Percentiles rank a stretch among this genome's conserved stretches.
Conservation (phyloP, 1,284 basidiomycete genomes). For the Ceratobasidium papillatum region DNA sequence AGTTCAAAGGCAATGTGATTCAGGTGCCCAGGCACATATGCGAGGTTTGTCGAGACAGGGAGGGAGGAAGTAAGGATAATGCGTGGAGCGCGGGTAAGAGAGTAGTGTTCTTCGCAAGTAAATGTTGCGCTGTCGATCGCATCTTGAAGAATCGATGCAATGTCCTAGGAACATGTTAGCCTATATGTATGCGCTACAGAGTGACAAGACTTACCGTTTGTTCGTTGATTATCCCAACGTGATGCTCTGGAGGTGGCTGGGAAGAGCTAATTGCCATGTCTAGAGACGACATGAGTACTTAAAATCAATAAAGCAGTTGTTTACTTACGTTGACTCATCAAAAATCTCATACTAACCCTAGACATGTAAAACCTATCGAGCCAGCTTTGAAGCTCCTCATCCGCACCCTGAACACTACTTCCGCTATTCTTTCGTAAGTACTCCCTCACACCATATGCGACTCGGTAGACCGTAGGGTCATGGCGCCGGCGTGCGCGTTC, state of each 20-base stretch:
- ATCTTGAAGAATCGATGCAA: slow-evolving; percentile 18
- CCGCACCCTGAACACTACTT: slow-evolving; percentile 32
- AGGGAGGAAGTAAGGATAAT: slow-evolving; percentile 5
- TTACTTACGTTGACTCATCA: slow-evolving; percentile 38
- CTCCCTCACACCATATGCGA: slow-evolving; percentile 35
- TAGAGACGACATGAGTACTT: neutral
- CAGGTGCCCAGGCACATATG: slow-evolving; percentile 32
- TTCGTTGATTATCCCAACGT: slow-evolving; percentile 36
- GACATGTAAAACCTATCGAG: slow-evolving; percentile 38
- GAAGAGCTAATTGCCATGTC: slow-evolving; percentile 29
- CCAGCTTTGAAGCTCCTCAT: slow-evolving; percentile 39
- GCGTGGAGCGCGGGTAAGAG: slow-evolving; percentile 19
- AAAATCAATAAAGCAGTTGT: neutral
- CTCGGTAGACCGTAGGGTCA: slow-evolving; percentile 34
- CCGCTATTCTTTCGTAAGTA: slow-evolving; percentile 20
- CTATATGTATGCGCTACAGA: neutral
- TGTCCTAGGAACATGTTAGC: slow-evolving; percentile 2
- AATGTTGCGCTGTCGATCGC: slow-evolving; percentile 33
- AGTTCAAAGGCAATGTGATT: slow-evolving; percentile 34
- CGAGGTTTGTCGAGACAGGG: neutral
- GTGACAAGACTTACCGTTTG: slow-evolving; percentile 15
- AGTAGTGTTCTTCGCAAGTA: slow-evolving; percentile 36
- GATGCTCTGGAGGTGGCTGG: slow-evolving; percentile 28
- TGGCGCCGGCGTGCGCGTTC: slow-evolving; percentile 36
- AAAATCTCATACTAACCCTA: slow-evolving; percentile 37